phyloP scores from a whole-genome alignment of 1,139 yeast genomes.

The Yarrowia galli region DNA sequence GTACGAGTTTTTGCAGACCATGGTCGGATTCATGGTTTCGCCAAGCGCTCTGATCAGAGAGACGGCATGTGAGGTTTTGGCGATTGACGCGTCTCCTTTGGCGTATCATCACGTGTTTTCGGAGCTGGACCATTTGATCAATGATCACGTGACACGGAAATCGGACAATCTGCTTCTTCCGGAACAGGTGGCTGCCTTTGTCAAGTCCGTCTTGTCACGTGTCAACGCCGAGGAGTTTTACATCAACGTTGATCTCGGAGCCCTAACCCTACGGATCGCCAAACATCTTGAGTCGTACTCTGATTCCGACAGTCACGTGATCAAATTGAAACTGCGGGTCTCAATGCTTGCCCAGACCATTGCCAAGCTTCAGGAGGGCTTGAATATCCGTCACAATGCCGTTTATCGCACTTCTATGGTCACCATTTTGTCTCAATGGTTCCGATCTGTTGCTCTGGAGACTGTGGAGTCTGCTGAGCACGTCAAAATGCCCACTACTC shows the following conservation, averaged over 20 bases:
- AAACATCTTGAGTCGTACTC: conserved; percentile 52
- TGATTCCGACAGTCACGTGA: conserved; percentile 53
- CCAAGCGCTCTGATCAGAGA: conserved; percentile 52
- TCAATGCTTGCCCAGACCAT: conserved; percentile 63
- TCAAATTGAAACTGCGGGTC: conserved; percentile 62
- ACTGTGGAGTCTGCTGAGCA: not conserved
- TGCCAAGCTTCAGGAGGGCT: conserved; percentile 54
- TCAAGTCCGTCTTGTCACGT: conserved; percentile 55
- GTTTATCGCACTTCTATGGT: conserved; percentile 67
- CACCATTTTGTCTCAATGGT: conserved; percentile 68
- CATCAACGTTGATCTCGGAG: conserved; percentile 55
- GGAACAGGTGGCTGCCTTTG: conserved; percentile 55
- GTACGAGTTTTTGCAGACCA: conserved; percentile 43
- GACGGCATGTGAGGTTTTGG: conserved; percentile 58
- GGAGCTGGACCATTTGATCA: conserved; percentile 46
- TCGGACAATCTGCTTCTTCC: conserved; percentile 46
- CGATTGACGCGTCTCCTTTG: conserved; percentile 56
- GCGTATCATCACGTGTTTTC: conserved; percentile 54
- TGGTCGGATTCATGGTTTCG: conserved; percentile 44
- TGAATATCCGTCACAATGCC: conserved; percentile 60
- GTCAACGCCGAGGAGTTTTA: conserved; percentile 54
- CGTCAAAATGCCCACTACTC: conserved; percentile 23
- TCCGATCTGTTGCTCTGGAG: conserved; percentile 51
- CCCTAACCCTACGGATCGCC: conserved; percentile 52
- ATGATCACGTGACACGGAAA: conserved; percentile 43